A percentile compares a stretch with the other conserved stretches of the same genome.
Conservation (phyloP, 805 yeast genomes). For the Cyberlindnera subsufficiens region DNA sequence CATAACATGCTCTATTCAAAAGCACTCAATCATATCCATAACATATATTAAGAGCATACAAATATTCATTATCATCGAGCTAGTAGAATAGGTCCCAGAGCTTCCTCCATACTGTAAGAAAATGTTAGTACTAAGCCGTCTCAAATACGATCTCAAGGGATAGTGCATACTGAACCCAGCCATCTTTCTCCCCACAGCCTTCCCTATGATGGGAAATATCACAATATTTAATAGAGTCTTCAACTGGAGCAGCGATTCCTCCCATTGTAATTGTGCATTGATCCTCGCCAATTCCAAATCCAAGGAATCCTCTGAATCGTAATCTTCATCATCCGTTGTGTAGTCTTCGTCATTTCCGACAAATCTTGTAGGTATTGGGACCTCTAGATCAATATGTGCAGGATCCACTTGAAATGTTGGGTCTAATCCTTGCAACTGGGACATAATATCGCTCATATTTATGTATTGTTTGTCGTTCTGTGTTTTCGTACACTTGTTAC, state of each 20-base stretch:
- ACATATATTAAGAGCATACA: slow-evolving; percentile 3
- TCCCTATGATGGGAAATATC: slow-evolving; percentile 61
- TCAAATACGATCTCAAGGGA: background rate
- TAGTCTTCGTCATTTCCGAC: background rate
- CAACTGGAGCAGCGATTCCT: slow-evolving; percentile 57
- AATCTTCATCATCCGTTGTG: slow-evolving; percentile 2
- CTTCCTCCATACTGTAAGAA: slow-evolving; percentile 16
- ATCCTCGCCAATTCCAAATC: slow-evolving; percentile 24
- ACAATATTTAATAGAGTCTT: slow-evolving; percentile 53
- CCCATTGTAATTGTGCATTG: slow-evolving; percentile 69
- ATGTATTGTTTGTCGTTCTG: no score
- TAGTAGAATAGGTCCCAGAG: slow-evolving; percentile 16
- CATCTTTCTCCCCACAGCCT: slow-evolving; percentile 56
- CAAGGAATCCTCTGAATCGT: slow-evolving; percentile 14
- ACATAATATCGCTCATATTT: no score
- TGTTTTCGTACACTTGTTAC: no score
- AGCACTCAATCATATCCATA: slow-evolving; percentile 8
- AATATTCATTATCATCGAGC: background rate
- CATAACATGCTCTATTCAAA: slow-evolving; percentile 11
- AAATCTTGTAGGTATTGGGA: background rate
- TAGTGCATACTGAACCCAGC: slow-evolving; percentile 30
- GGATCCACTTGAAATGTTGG: no score
- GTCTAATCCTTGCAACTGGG: no score
- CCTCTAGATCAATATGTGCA: background rate
- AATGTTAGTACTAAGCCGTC: slow-evolving; percentile 3